Base-by-base conservation (phyloP, 257 asterid genomes). In the Linderniella brevidens region DNA sequence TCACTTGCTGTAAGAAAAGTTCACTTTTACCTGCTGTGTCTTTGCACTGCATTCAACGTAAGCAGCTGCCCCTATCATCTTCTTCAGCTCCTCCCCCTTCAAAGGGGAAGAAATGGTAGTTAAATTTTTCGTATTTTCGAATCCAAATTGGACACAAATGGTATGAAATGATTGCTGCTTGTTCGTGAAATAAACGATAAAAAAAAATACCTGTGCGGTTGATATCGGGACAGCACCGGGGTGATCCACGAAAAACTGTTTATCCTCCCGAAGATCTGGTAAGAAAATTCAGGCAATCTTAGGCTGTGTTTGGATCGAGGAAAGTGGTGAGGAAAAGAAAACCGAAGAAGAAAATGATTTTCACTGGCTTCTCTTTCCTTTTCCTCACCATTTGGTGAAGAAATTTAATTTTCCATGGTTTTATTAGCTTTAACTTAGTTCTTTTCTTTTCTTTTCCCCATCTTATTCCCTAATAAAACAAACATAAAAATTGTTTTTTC, bases 161-260 rank as follows among this genome's bases (percentile, higher is more conserved):
- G 11, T 8, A 37, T 8, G 11, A 37, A 37, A 8, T 37, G 41
- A 42, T 42, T n/a, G 47, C 16, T n/a, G 15, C 19, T n/a, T n/a
- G n/a, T n/a, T n/a, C n/a, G n/a, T n/a, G n/a, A n/a, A n/a, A n/a
- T n/a, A n/a, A n/a, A n/a, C n/a, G n/a, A n/a, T n/a, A n/a, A 5
- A 6, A 45, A 1, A 4, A 15, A 8, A 45, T 15, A 45, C 49
- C 49, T 45, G 49, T 45, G 49, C 20, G 0, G 49, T 45, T 8
- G 49, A 45, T 19, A 45, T 67, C 49, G 78, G 69, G 55, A 63
- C 67, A 38, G 75, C 75, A 37, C 80, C 80, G 46, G 80, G 80
- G 48, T 66, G 79, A 50, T 69, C 72, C 6, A 55, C 37, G 46
- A 39, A 39, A 39, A 39, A 39, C 15, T 39, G 43, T 39, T 39